Evolutionary conservation across 495 filamentous ascomycete genomes (phyloP), one percentile per base, ranked within the genome.

Genomic region (Evansstolkia leycettana): DNA sequence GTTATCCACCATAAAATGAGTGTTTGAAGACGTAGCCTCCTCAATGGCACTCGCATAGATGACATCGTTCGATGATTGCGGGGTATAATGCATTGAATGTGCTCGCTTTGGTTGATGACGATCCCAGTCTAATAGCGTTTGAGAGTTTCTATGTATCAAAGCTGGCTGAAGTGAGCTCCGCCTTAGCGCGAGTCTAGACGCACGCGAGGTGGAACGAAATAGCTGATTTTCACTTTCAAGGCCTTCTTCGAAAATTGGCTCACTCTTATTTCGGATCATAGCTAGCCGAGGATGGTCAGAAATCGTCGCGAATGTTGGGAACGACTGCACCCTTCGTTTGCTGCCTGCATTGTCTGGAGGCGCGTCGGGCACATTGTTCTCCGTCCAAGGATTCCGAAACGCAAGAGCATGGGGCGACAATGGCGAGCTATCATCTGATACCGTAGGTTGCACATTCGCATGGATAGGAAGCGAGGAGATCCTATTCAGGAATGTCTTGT

Each of bases 1-100:
- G 27, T 54, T 56, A 15, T 53, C 57, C 17, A 59, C 51, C 31
- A 55, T 42, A 38, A 60, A 62, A 43, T 54, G 48, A 2, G 56
- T 60, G 31, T 62, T 62, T 23, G 57, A 57, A 18, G 51, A 60
- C 7, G 52, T 46, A 5, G 51, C 52, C 30, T 54, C 46, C 32
- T 55, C 50, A 10, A 55, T 41, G 0, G 36, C 36, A 29, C 38
- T 45, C 11, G 46, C 46, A 34, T 53, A 44, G 11, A 58, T 38
- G n/a, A 37, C 43, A 38, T 46, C 55, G 4, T 29, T 48, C 11
- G 54, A 36, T 31, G 47, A 38, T 15, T 51, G 51, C 7, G 55
- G 33, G 15, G 43, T 34, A 4, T 51, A 50, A 29, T 55, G 58
- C 6, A 48, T 41, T 2, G 60, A 64, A 39, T 52, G 56, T 15